Conservation (phyloP, 2,329 filamentous ascomycete species). For the Colletotrichum sidae region DNA sequence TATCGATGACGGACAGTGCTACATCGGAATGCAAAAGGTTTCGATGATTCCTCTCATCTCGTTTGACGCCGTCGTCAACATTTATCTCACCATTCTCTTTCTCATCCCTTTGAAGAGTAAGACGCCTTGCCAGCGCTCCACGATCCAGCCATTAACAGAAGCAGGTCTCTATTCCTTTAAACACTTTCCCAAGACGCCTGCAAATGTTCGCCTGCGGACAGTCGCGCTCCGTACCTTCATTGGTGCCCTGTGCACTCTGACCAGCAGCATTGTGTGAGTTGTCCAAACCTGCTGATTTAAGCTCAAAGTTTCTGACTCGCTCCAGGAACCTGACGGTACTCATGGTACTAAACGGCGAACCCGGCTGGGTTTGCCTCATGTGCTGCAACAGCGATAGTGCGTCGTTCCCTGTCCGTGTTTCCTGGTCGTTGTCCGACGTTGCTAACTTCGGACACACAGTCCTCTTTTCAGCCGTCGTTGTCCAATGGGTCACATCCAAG, state of each 20-base stretch:
- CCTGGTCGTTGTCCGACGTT: neutral
- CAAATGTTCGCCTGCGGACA: constrained; percentile 58
- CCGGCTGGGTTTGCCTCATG: constrained; percentile 74
- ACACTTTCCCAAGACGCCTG: constrained; percentile 54
- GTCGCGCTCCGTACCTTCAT: constrained; percentile 70
- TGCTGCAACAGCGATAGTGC: constrained; percentile 73
- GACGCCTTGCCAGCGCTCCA: constrained; percentile 32
- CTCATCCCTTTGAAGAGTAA: constrained; percentile 68
- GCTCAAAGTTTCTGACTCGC: constrained; percentile 12
- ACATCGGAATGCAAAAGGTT: constrained; percentile 70
- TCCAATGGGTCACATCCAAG: constrained; percentile 69
- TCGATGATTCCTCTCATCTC: constrained; percentile 71
- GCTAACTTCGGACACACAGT: constrained; percentile 50
- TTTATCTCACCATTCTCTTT: constrained; percentile 73
- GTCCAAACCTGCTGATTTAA: constrained; percentile 12
- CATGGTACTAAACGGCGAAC: constrained; percentile 69
- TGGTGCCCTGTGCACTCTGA: constrained; percentile 67
- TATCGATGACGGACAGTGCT: constrained; percentile 66
- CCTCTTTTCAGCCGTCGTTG: constrained; percentile 69
- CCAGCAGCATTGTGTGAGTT: constrained; percentile 67
- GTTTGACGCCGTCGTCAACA: constrained; percentile 71
- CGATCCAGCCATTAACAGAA: too few species aligned
- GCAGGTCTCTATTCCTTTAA: constrained; percentile 67
- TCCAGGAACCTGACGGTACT: constrained; percentile 68
- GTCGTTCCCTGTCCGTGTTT: constrained; percentile 35